Base-by-base conservation (phyloP, 805 yeast genomes). In the Wickerhamiella shivajii region DNA sequence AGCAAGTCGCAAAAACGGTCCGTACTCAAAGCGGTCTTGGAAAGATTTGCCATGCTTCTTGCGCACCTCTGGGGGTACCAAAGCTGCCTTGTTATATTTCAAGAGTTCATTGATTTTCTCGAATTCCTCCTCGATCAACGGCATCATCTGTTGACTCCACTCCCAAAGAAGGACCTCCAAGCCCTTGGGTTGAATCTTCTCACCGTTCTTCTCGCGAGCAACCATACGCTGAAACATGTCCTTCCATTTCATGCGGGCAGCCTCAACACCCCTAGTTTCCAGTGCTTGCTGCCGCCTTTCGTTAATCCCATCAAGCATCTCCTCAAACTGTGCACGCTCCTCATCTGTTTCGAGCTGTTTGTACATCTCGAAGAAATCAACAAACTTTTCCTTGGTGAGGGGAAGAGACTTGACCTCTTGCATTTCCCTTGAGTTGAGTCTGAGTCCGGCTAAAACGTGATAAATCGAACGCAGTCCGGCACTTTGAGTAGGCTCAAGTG, bases 211-310 rank as follows among this genome's bases (percentile, higher is more conserved):
- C 27, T 46, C 50, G 2, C 39, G 39, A 18, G 39, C 42, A 12
- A 40, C 40, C 43, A 44, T 38, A n/a, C 76, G 64, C 30, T 65
- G 62, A 48, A 72, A 64, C 34, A 69, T 72, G 45, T 81, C 92
- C 51, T 71, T 75, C 98, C 98, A 87, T 52, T 79, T 77, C 47
- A 76, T 81, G 41, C 69, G 71, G 1, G 97, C 93, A 1, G 87
- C 85, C 42, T 78, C 85, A 1, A 79, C 62, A 3, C 93, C 87
- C 38, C 77, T 67, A 13, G 71, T 60, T 55, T 90, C 98, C 20
- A 90, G 52, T 19, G 67, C 67, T 29, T 69, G 60, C 53, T 90
- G 95, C 51, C 98, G 70, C 17, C 69, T 71, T 36, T 68, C 69
- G 44, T 90, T 85, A 44, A 77, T 69, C 2, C 63, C 54, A 41